A percentile compares a stretch with the other conserved stretches of the same genome.
phyloP scores from a whole-genome alignment of 2,329 filamentous ascomycete species.

The Beauveria rudraprayagi region DNA sequence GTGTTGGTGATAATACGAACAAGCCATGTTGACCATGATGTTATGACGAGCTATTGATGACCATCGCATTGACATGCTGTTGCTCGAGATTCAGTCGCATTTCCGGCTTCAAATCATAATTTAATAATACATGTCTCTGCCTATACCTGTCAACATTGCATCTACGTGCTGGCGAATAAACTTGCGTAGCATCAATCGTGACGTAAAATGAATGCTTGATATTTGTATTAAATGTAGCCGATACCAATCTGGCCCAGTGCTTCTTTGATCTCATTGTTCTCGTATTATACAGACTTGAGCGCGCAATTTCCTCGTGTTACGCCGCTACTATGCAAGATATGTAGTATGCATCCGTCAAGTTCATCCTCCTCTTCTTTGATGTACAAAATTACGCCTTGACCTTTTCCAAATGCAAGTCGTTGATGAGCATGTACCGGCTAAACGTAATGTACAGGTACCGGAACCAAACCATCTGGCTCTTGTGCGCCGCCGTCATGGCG shows the following conservation, averaged over 20 bases:
- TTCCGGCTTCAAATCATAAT: too few species aligned
- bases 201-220: neutral
- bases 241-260: slow-evolving; percentile 2
- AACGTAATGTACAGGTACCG: slow-evolving; percentile 89
- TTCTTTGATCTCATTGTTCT: slow-evolving; percentile 8
- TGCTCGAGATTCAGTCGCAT: neutral
- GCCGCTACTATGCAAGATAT: neutral
- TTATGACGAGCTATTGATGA: neutral
- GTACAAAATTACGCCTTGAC: slow-evolving; percentile 14
- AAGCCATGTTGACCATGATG: neutral
- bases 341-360: neutral
- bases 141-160: neutral
- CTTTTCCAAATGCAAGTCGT: slow-evolving; percentile 62
- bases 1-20: neutral
- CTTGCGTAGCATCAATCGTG: neutral
- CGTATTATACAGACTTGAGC: slow-evolving; percentile 1
- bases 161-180: neutral
- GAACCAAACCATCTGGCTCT: slow-evolving; percentile 98
- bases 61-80: neutral
- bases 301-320: neutral
- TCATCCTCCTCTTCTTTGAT: neutral
- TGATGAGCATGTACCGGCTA: slow-evolving; percentile 91
- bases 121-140: neutral
- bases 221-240: neutral
- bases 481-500: slow-evolving; percentile 85